phyloP scores from a whole-genome alignment of 805 yeast species.

The Millerago galiae region DNA sequence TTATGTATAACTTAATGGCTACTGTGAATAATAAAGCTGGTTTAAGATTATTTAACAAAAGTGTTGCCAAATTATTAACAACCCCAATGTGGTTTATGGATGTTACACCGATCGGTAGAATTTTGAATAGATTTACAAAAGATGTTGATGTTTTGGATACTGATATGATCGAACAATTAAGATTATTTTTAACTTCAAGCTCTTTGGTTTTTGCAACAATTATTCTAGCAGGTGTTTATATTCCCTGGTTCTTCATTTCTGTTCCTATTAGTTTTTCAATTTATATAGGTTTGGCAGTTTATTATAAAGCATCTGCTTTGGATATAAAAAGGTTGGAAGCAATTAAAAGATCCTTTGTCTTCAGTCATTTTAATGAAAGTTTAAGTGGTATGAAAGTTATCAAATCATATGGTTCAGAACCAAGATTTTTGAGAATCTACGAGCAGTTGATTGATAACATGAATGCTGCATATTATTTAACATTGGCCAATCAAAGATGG shows the following conservation, averaged over 20 bases:
- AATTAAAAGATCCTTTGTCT: conserved; percentile 60
- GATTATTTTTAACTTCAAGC: conserved; percentile 48
- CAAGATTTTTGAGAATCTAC: conserved; percentile 42
- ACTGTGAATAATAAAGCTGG: conserved; percentile 50
- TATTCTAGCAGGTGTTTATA: conserved; percentile 58
- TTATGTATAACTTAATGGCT: conserved; percentile 48
- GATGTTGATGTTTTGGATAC: conserved; percentile 81
- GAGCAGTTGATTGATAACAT: conserved; percentile 46
- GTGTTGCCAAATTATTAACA: conserved; percentile 50
- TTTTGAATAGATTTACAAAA: conserved; percentile 77
- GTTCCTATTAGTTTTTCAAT: conserved; percentile 43
- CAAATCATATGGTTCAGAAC: conserved; percentile 45
- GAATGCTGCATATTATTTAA: conserved; percentile 60
- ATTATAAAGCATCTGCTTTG: conserved; percentile 65
- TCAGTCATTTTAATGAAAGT: conserved; percentile 65
- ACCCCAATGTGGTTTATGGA: conserved; percentile 84
- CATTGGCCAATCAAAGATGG: conserved; percentile 70
- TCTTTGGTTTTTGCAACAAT: conserved; percentile 55
- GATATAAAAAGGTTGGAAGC: conserved; percentile 78
- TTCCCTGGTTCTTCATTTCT: conserved; percentile 73
- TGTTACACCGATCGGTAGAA: conserved; percentile 80
- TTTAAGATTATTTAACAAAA: conserved; percentile 46
- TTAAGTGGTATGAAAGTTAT: conserved; percentile 65
- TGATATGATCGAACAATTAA: conserved; percentile 62
- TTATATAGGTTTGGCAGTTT: conserved; percentile 40